These are phyloP conservation scores for Elaphomyces granulatus DNA, from an alignment of 495 filamentous ascomycete species.

Conservation along the genomic window DNA sequence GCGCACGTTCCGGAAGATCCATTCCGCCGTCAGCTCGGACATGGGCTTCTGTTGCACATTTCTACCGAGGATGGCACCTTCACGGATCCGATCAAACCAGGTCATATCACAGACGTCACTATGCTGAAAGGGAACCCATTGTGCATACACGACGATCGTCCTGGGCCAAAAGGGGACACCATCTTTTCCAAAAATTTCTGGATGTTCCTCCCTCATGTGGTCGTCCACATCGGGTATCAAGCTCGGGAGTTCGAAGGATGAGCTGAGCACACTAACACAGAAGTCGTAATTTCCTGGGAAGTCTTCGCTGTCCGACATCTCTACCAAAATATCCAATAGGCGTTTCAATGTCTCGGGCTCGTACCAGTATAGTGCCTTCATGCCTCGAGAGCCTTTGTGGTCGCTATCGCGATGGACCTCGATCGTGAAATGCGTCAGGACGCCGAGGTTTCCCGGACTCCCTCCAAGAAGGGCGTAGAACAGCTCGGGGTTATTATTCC, in stretches of 20 bases:
- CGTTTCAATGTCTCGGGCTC: slow-evolving; percentile 15
- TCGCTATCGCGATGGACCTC: slow-evolving; percentile 25
- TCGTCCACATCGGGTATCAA: slow-evolving; percentile 19
- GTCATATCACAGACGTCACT: slow-evolving; percentile 19
- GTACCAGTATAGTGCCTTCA: slow-evolving; percentile 23
- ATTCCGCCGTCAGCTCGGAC: slow-evolving; percentile 23
- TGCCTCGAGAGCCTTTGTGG: slow-evolving; percentile 20
- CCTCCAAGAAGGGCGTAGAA: slow-evolving; percentile 29
- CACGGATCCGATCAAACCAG: slow-evolving; percentile 23
- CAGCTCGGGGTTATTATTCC: slow-evolving; percentile 19
- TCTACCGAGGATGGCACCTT: slow-evolving; percentile 13
- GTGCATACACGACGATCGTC: slow-evolving; percentile 25
- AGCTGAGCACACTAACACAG: no score
- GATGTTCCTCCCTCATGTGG: slow-evolving; percentile 11
- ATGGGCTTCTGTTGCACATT: slow-evolving; percentile 19
- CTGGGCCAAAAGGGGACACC: slow-evolving; percentile 18
- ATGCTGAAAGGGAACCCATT: slow-evolving; percentile 24
- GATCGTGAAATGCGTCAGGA: slow-evolving; percentile 27
- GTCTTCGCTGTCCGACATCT: slow-evolving; percentile 25
- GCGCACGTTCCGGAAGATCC: slow-evolving; percentile 22
- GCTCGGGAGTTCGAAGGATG: no score
- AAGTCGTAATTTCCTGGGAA: no score
- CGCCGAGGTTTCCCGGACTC: slow-evolving; percentile 30
- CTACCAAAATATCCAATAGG: slow-evolving; percentile 20
- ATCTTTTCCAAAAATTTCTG: slow-evolving; percentile 20